Evolutionary conservation across 345 rosid genomes (phyloP), one percentile per base, ranked within the genome.

Genomic region (Linum trigynum): DNA sequence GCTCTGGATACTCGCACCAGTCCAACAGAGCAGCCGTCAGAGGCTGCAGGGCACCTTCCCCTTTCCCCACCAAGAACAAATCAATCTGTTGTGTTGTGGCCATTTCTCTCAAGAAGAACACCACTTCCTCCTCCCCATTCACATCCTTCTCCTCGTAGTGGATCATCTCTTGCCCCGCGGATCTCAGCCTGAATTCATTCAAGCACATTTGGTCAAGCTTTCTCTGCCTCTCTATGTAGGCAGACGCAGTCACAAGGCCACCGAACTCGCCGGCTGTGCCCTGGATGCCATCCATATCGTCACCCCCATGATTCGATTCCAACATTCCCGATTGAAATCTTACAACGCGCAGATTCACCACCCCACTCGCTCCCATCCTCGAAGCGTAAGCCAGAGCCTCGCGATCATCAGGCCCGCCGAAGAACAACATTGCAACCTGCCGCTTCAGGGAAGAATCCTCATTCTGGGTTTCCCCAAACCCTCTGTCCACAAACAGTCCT

Each of bases 311-410:
- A 8, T 65, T 63, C 3, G 50, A 58, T 23, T 59, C 67, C 2
- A 23, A 23, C 32, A 77, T 71, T 37, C 73, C 66, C 0, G 76
- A 77, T 38, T 82, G 36, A 60, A 91, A 82, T 61, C 88, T 75
- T 7, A 86, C 67, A 1, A 85, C 84, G 0, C 79, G 76, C 40
- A 91, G 64, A 15, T 64, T 61, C 11, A 82, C 69, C 3, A 69
- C 71, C 0, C 65, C 74, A 12, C 69, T 64, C 6, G 70, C 69
- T 0, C 73, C 77, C 84, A 88, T 81, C 71, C 89, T 78, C 82
- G 87, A 74, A 0, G 88, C 88, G 39, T 78, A 88, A 0, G 86
- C 67, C 59, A 88, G 69, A 11, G 94, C 97, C 65, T 91, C 96
- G 37, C 92, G 72, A 35, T 88, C 94, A 32, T 86, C 91, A 0